A percentile compares a stretch with the other conserved stretches of the same genome.
Conservation (phyloP, 257 asterid species). For the Linderniella brevidens region DNA sequence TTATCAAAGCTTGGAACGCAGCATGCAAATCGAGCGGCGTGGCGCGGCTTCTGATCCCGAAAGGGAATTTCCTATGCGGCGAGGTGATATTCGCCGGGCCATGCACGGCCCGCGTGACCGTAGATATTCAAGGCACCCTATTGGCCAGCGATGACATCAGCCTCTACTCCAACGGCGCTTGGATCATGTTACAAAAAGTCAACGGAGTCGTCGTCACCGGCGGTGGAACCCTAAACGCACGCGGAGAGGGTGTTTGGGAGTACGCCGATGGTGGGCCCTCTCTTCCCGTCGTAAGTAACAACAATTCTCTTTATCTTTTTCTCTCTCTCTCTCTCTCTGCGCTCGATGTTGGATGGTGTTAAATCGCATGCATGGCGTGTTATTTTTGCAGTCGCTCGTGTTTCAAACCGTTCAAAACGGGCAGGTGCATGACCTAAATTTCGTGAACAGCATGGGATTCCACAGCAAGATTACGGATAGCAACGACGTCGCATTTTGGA, state of each 20-base stretch:
- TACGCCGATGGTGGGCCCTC: too few species aligned
- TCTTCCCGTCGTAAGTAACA: too few species aligned
- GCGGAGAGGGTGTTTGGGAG: too few species aligned
- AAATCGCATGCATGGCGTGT: too few species aligned
- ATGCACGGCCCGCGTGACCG: slow-evolving; percentile 27
- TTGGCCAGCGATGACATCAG: slow-evolving; percentile 23
- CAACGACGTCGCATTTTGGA: slow-evolving; percentile 7
- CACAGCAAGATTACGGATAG: slow-evolving; percentile 30
- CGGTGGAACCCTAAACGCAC: slow-evolving; percentile 27
- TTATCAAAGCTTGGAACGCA: too few species aligned
- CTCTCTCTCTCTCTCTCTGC: too few species aligned
- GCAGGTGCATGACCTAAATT: slow-evolving; percentile 13
- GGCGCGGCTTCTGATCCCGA: too few species aligned
- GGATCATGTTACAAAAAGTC: slow-evolving; percentile 28
- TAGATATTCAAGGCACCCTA: slow-evolving; percentile 42
- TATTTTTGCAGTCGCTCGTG: slow-evolving; percentile 26
- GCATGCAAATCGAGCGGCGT: too few species aligned
- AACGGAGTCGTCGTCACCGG: slow-evolving; percentile 31
- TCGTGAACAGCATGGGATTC: slow-evolving; percentile 49
- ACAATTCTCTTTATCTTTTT: too few species aligned
- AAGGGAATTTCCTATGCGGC: slow-evolving; percentile 2
- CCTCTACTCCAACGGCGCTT: slow-evolving; percentile 13
- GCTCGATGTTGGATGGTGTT: too few species aligned
- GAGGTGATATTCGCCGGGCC: slow-evolving; percentile 49
- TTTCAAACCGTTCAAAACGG: slow-evolving; percentile 13